phyloP scores from a whole-genome alignment of 179 eudicot genomes.

The Kewa caespitosa region DNA sequence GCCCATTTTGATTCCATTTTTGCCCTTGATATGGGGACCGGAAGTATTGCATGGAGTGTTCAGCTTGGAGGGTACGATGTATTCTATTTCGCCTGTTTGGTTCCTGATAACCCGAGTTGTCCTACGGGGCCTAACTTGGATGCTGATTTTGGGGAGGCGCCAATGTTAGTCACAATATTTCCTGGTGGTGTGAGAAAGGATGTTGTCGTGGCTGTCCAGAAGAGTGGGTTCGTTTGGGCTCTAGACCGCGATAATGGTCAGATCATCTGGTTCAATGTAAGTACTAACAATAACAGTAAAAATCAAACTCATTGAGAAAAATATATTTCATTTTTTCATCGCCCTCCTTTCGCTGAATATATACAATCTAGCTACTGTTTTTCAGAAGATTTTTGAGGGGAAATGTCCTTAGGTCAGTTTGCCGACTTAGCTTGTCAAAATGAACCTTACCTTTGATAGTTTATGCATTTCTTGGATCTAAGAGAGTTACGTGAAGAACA shows the following conservation, averaged over 20 bases:
- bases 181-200: conserved; percentile 26
- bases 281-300: not conserved
- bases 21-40: conserved; percentile 26
- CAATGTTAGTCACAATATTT: conserved; percentile 27
- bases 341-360: too few species aligned
- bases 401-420: too few species aligned
- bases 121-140: conserved; percentile 79
- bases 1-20: conserved; percentile 32
- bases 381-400: too few species aligned
- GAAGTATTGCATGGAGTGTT: conserved; percentile 28
- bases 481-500: too few species aligned
- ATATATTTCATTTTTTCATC: too few species aligned
- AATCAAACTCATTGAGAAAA: too few species aligned
- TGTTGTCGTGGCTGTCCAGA: conserved; percentile 34
- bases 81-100: conserved; percentile 33
- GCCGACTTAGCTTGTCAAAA: too few species aligned
- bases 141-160: conserved; percentile 75
- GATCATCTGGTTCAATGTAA: conserved; percentile 54
- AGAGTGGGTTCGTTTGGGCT: conserved; percentile 63
- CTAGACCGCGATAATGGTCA: conserved; percentile 48
- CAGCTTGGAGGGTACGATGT: conserved; percentile 44
- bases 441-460: too few species aligned
- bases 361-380: too few species aligned
- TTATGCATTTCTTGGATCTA: too few species aligned
- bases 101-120: conserved; percentile 53